Evolutionary conservation across 2,329 filamentous ascomycete species (phyloP), one percentile per base, ranked within the genome.

Genomic region (Periconia sp.): DNA sequence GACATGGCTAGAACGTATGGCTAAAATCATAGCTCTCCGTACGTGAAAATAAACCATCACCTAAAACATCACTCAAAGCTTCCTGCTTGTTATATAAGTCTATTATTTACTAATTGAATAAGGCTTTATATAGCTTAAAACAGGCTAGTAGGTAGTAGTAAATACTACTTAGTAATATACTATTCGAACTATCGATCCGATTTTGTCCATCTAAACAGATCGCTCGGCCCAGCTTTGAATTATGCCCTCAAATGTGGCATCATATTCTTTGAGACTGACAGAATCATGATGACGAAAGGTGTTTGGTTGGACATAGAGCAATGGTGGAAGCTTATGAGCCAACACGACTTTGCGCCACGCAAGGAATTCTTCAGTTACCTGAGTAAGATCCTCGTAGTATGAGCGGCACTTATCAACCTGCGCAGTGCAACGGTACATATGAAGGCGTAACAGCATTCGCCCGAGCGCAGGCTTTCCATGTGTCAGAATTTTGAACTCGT

Each of bases 391-490:
- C 17, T 52, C 48, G 35, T 50, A 56, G 30, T 33, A 49, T 15
- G 38, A 23, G 17, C 33, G 24, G 32, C 46, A 48, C 23, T 41
- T 9, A 21, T 42, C 12, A n/a, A 52, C 48, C 19, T 56, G 42
- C 2, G 46, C 53, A n/a, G 53, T 56, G 21, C 44, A 52, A 8
- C 48, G 44, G 11, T 43, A 54, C 10, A 54, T 50, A 22, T 56
- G 53, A 26, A 56, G 25, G 13, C 33, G 37, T 4, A 46, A 40
- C 2, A 54, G 33, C 35, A 54, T 39, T 4, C 30, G 18, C 3
- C 40, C 48, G 5, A 56, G 39, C 13, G 50, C 52, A 4, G 31
- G 31, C 33, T 43, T 49, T 1, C 47, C 50, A 25, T 44, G 42
- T 3, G 41, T 26, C 2, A 35, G 13, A 16, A 54, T 54, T 36